Evolutionary conservation across 1,139 yeast species (phyloP), one percentile per base, ranked within the genome.

Genomic region (Saccharomyces pastorianus): DNA sequence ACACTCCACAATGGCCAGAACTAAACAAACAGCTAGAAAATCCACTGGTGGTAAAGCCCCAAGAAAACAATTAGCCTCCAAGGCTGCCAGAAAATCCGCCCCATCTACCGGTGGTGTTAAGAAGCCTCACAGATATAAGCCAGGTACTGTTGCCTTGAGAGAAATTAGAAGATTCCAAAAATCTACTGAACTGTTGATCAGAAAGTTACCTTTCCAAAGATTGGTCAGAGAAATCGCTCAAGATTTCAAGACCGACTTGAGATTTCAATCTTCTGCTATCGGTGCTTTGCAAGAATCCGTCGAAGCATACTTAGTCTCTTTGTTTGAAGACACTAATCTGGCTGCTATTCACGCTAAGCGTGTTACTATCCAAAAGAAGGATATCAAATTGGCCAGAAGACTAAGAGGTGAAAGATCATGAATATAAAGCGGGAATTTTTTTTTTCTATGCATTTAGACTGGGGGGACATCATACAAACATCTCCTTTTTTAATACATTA

Each of bases 101-200:
- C 93, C 95, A 80, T 81, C 96, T 63, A 84, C 96, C 64, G 97
- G 97, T 76, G 98, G 97, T 85, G 97, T 91, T 75, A 91, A 91
- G 91, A 91, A 91, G 83, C 97, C 97, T 67, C 98, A 91, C 89
- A 89, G 98, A 87, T 91, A 90, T 82, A 91, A 90, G 93, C 98
- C 98, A 76, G 98, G 98, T 90, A 91, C 97, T 73, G 97, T 91
- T 73, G 98, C 98, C 70, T 87, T 91, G 75, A 91, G 97, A 87
- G 98, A 91, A 82, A 91, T 91, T 73, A 89, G 97, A 86, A 89
- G 97, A 82, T 91, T 91, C 84, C 97, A 91, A 82, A 91, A 91
- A 79, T 88, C 96, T 63, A 91, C 97, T 71, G 98, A 91, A 79
- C 82, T 91, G 59, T 84, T 91, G 76, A 90, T 91, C 79, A 89